Evolutionary conservation across 129 eudicot species (phyloP).

Genomic region (Escallonia rubra): DNA sequence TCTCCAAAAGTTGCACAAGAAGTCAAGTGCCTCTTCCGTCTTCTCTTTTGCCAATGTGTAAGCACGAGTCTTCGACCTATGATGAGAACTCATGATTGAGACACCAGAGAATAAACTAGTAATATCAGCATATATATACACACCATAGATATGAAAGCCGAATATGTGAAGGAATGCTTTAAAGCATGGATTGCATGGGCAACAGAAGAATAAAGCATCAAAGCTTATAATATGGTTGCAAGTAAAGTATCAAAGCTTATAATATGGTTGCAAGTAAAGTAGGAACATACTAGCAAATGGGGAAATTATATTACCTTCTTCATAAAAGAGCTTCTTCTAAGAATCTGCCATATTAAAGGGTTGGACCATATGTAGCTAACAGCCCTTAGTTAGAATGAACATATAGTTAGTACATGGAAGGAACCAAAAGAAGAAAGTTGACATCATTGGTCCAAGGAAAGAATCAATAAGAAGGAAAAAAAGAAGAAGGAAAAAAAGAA

Average conservation of each 20-base stretch:
- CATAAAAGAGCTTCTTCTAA: neutral
- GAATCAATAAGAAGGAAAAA: neutral
- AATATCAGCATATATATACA: neutral
- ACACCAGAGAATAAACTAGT: too few species aligned
- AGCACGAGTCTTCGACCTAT: neutral
- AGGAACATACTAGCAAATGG: neutral
- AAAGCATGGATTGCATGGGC: neutral
- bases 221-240: neutral
- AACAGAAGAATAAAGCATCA: too few species aligned
- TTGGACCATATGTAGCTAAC: neutral
- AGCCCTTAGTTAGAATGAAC: neutral
- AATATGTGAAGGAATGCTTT: neutral
- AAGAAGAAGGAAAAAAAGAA: neutral
- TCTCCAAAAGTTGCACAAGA: constrained; percentile 2
- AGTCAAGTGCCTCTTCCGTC: neutral
- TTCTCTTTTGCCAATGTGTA: neutral
- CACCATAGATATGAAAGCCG: neutral
- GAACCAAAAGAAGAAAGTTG: neutral
- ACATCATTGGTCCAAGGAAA: constrained; percentile 1
- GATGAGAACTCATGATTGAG: too few species aligned
- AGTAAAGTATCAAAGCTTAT: neutral
- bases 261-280: neutral
- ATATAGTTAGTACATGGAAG: neutral
- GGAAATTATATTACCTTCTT: neutral
- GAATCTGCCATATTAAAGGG: neutral